Evolutionary conservation across 2,329 filamentous ascomycete genomes (phyloP).

Genomic region (Verticillium klebahnii): DNA sequence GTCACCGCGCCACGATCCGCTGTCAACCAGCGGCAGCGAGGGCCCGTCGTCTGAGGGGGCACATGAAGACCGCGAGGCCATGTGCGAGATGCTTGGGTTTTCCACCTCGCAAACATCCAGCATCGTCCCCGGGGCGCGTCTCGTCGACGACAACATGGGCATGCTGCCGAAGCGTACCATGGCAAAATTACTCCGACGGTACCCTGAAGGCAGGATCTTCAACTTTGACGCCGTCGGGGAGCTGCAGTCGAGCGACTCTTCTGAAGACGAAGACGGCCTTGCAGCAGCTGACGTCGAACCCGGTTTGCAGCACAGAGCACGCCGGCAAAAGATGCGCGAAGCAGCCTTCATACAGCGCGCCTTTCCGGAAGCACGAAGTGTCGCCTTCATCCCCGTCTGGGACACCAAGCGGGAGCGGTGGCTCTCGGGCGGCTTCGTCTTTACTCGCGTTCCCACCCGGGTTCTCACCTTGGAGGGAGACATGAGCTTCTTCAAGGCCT

Average conservation of each 20-base stretch:
- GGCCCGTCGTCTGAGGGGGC: no score
- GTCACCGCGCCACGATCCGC: no score
- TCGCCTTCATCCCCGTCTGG: slow-evolving; percentile 31
- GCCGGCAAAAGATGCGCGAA: slow-evolving; percentile 18
- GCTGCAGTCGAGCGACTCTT: slow-evolving; percentile 23
- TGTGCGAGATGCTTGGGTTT: slow-evolving; percentile 30
- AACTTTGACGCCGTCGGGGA: slow-evolving; percentile 35
- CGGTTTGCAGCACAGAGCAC: no score
- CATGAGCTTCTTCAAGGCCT: slow-evolving; percentile 35
- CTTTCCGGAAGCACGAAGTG: slow-evolving; percentile 32
- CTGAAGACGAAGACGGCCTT: slow-evolving; percentile 10
- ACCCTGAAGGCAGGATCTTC: slow-evolving; percentile 43
- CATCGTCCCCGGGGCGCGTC: no score
- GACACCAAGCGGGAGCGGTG: slow-evolving; percentile 27
- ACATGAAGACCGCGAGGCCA: slow-evolving; percentile 4
- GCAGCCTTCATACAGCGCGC: slow-evolving; percentile 25
- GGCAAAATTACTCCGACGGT: slow-evolving; percentile 33
- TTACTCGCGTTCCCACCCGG: slow-evolving; percentile 28
- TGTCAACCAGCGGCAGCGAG: slow-evolving; percentile 17
- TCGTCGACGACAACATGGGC: neutral
- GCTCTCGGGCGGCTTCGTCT: slow-evolving; percentile 35
- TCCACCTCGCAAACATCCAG: slow-evolving; percentile 11
- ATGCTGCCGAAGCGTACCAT: slow-evolving; percentile 34
- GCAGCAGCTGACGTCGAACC: slow-evolving; percentile 2
- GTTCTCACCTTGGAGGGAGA: slow-evolving; percentile 15